These are phyloP conservation scores for Globisporangium uncinulatum DNA, from an alignment of 352 stramenopile species.

Conservation along the genomic window DNA sequence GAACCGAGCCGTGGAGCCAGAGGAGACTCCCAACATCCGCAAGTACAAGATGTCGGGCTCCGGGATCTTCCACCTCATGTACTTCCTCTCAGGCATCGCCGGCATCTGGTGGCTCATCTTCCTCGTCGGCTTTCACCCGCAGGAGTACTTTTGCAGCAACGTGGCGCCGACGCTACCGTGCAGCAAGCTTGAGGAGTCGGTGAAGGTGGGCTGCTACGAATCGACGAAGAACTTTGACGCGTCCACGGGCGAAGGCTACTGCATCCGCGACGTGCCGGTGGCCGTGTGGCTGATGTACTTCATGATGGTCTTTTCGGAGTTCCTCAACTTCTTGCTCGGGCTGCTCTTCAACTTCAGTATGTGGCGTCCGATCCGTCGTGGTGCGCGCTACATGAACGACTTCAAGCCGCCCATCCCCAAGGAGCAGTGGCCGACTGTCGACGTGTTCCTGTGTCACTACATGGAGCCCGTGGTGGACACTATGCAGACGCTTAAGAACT, in stretches of 20 bases:
- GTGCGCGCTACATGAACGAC: slow-evolving; percentile 84
- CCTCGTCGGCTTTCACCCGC: slow-evolving; percentile 76
- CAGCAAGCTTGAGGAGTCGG: slow-evolving; percentile 38
- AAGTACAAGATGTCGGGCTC: slow-evolving; percentile 90
- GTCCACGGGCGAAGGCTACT: slow-evolving; percentile 63
- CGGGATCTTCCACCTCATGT: slow-evolving; percentile 83
- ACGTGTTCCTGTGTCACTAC: slow-evolving; percentile 89
- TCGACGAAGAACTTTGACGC: slow-evolving; percentile 74
- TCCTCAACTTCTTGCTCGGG: slow-evolving; percentile 84
- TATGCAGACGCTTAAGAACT: slow-evolving; percentile 86
- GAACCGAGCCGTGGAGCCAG: slow-evolving; percentile 78
- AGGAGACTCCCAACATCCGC: slow-evolving; percentile 86
- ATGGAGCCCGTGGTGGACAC: slow-evolving; percentile 83
- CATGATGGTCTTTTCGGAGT: slow-evolving; percentile 85
- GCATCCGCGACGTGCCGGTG: slow-evolving; percentile 57
- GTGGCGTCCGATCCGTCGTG: slow-evolving; percentile 86
- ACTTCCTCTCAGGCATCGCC: slow-evolving; percentile 60
- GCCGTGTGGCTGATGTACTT: slow-evolving; percentile 79
- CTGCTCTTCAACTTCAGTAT: slow-evolving; percentile 90
- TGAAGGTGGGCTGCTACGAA: slow-evolving; percentile 45
- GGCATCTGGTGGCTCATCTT: slow-evolving; percentile 81
- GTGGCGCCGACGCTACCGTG: slow-evolving; percentile 69
- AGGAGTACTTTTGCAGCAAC: slow-evolving; percentile 73
- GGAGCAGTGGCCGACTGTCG: slow-evolving; percentile 84
- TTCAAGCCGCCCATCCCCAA: slow-evolving; percentile 87